These are phyloP conservation scores for Guyanaporus albipodus DNA, from an alignment of 768 basidiomycete genomes.

Conservation along the genomic window DNA sequence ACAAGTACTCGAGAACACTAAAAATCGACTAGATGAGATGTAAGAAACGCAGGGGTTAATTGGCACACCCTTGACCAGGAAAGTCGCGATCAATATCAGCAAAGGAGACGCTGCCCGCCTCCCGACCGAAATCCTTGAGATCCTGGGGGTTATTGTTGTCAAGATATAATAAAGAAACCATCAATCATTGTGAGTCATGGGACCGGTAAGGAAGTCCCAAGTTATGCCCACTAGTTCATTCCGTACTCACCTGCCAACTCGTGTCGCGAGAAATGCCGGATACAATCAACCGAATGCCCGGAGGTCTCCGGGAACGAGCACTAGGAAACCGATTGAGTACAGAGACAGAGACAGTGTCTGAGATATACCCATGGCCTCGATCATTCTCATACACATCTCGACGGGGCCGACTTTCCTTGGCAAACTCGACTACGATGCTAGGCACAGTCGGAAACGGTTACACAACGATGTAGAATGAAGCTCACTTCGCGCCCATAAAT, in stretches of 20 bases:
- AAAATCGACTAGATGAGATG: conserved; percentile 2
- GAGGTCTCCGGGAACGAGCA: conserved; percentile 68
- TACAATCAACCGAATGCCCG: conserved; percentile 80
- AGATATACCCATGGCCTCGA: conserved; percentile 51
- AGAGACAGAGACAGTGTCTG: background rate
- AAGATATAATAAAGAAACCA: conserved; percentile 11
- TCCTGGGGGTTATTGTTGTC: conserved; percentile 59
- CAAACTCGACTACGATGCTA: conserved; percentile 95
- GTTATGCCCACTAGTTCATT: background rate
- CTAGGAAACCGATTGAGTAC: conserved; percentile 34
- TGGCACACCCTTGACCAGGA: conserved; percentile 79
- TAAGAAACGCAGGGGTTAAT: background rate
- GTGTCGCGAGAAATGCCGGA: conserved; percentile 90
- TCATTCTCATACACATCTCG: conserved; percentile 67
- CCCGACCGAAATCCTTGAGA: conserved; percentile 95
- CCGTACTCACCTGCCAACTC: conserved; percentile 92
- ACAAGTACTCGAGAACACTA: conserved; percentile 89
- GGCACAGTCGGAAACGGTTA: background rate
- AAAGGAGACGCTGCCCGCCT: conserved; percentile 88
- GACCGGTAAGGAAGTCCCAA: conserved; percentile 16
- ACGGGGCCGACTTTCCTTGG: conserved; percentile 86
- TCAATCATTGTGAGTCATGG: conserved; percentile 16
- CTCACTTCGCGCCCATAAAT: conserved; percentile 79
- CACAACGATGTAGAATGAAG: background rate
- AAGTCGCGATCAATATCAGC: conserved; percentile 90